A percentile compares a stretch with the other conserved stretches of the same genome.
Conservation (phyloP, 495 filamentous ascomycete genomes). For the Xylaria cubensis region DNA sequence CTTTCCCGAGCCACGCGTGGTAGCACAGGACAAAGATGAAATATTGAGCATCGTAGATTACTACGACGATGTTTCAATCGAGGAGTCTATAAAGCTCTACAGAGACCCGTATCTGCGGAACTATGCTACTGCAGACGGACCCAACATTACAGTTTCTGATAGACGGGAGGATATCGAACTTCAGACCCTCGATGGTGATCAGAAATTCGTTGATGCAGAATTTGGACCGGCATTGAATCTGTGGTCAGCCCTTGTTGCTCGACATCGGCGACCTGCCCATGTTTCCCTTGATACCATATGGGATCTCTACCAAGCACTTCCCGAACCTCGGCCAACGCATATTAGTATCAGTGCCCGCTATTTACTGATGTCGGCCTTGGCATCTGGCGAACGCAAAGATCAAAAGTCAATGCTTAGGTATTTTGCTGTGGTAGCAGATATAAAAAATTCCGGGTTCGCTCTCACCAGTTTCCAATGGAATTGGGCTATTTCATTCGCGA, state of each 20-base stretch:
- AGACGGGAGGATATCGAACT: constrained; percentile 51
- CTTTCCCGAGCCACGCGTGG: not conserved
- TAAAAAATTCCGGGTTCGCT: constrained; percentile 69
- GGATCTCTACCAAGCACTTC: constrained; percentile 50
- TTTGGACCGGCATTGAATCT: constrained; percentile 42
- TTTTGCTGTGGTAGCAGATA: constrained; percentile 82
- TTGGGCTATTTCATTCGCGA: constrained; percentile 77
- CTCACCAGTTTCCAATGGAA: constrained; percentile 78
- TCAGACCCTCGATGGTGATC: constrained; percentile 44
- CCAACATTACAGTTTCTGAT: constrained; percentile 52
- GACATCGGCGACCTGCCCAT: constrained; percentile 41
- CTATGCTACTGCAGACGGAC: constrained; percentile 52
- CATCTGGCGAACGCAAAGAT: constrained; percentile 63
- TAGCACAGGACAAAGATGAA: constrained; percentile 41
- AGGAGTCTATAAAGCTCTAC: constrained; percentile 53
- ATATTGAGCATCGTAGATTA: constrained; percentile 57
- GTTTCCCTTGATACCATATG: constrained; percentile 50
- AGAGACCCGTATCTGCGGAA: constrained; percentile 55
- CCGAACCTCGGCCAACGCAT: constrained; percentile 69
- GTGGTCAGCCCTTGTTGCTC: constrained; percentile 38
- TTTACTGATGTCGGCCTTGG: constrained; percentile 71
- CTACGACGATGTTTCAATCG: constrained; percentile 51
- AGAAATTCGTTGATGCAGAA: constrained; percentile 34
- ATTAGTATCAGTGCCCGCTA: constrained; percentile 65
- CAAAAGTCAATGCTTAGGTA: constrained; percentile 76